A percentile compares a stretch with the other conserved stretches of the same genome.
phyloP scores from a whole-genome alignment of 768 basidiomycete genomes.

The Pleurotus tuoliensis region DNA sequence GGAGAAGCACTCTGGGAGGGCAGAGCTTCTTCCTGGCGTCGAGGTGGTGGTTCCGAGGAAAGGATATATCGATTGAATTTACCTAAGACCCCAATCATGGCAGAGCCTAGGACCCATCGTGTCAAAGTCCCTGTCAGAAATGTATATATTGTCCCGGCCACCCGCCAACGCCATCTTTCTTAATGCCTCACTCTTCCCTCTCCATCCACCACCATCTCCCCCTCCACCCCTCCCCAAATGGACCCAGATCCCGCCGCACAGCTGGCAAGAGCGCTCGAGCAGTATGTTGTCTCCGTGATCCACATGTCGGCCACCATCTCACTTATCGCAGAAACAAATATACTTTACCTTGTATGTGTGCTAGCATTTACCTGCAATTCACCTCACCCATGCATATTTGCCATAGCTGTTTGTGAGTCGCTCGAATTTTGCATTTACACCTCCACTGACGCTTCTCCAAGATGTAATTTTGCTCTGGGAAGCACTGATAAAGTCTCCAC shows the following conservation, averaged over 20 bases:
- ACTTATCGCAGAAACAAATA: not conserved
- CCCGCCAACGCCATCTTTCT: slow-evolving; percentile 1
- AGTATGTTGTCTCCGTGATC: not conserved
- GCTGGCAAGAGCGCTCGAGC: not conserved
- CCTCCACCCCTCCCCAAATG: not conserved
- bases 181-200: not conserved
- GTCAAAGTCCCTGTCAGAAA: slow-evolving; percentile 6
- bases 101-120: slow-evolving; percentile 6
- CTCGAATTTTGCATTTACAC: not conserved
- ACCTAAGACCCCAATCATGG: slow-evolving; percentile 6
- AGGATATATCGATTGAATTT: slow-evolving; percentile 5
- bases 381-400: not conserved
- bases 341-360: not conserved
- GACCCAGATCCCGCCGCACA: not conserved
- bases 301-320: not conserved
- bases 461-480: slow-evolving; percentile 7
- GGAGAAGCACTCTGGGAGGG: too few species aligned
- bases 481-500: slow-evolving; percentile 4
- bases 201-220: not conserved
- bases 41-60: slow-evolving; percentile 1
- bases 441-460: not conserved
- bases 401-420: not conserved
- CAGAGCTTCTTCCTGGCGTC: not conserved
- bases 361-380: not conserved
- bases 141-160: slow-evolving; percentile 4